Evolutionary conservation across 371 early-diverging fungal genomes (phyloP).

Genomic region (Dichotomocladium elegans): DNA sequence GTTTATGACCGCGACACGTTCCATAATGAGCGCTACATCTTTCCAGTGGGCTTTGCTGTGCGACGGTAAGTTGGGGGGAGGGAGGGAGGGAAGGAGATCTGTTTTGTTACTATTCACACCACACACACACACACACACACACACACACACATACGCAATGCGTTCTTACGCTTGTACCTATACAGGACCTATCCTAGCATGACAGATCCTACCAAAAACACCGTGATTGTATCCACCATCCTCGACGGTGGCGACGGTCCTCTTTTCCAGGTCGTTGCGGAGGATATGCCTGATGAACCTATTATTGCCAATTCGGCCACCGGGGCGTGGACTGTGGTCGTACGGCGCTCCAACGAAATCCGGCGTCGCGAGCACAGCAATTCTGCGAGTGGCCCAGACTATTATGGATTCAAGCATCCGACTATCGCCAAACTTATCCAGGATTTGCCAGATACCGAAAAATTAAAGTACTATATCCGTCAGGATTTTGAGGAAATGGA

Average conservation of each 20-base stretch:
- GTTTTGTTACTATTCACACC: not conserved
- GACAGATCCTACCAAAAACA: conserved; percentile 55
- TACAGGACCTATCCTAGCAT: conserved; percentile 71
- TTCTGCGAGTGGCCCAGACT: conserved; percentile 87
- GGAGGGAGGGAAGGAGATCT: too few relatives aligned
- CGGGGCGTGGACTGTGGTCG: conserved; percentile 90
- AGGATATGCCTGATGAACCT: conserved; percentile 59
- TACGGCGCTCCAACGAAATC: conserved; percentile 73
- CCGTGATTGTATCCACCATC: conserved; percentile 71
- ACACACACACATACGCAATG: not conserved
- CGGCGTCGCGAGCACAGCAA: conserved; percentile 75
- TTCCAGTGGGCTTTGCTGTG: conserved; percentile 82
- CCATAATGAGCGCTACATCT: conserved; percentile 90
- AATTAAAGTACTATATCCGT: conserved; percentile 68
- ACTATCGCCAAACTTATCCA: conserved; percentile 87
- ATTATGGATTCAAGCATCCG: conserved; percentile 86
- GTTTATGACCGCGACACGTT: conserved; percentile 72
- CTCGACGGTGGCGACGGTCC: conserved; percentile 73
- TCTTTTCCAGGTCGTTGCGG: conserved; percentile 74
- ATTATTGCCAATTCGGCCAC: conserved; percentile 80
- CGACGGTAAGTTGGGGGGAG: conserved; percentile 38
- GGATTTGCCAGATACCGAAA: conserved; percentile 70
- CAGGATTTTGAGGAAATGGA: conserved; percentile 64
- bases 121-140: not conserved
- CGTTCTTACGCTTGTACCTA: not conserved